Conservation (phyloP, 2,329 filamentous ascomycete genomes). For the Dactylellina leptospora region DNA sequence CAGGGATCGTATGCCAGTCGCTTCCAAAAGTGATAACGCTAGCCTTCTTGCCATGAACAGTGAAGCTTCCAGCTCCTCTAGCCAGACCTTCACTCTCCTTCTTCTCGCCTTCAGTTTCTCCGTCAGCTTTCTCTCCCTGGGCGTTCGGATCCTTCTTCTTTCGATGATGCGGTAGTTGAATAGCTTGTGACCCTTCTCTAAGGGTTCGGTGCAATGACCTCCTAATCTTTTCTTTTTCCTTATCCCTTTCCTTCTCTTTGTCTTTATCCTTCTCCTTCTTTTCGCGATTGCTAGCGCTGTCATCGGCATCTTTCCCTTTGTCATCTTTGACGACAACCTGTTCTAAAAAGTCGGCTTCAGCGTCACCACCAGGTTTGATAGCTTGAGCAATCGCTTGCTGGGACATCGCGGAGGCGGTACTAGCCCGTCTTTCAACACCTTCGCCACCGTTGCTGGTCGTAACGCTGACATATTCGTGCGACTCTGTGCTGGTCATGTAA, state of each 20-base stretch:
- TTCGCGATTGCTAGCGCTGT: conserved; percentile 59
- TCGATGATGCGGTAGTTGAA: conserved; percentile 71
- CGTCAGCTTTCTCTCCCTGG: conserved; percentile 73
- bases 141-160: conserved; percentile 65
- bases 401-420: conserved; percentile 38
- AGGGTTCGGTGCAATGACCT: conserved; percentile 89
- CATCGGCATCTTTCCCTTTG: conserved; percentile 59
- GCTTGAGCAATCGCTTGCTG: conserved; percentile 54
- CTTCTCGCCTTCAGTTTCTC: conserved; percentile 66
- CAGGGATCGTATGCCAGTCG: conserved; percentile 81
- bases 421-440: conserved; percentile 32
- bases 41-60: conserved; percentile 94
- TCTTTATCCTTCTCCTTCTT: conserved; percentile 56
- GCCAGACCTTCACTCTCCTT: conserved; percentile 73
- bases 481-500: conserved; percentile 48
- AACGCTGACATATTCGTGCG: conserved; percentile 42
- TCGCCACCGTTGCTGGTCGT: conserved; percentile 39
- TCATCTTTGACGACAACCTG: conserved; percentile 50
- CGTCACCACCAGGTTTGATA: conserved; percentile 52
- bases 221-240: conserved; percentile 69
- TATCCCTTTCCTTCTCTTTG: conserved; percentile 58
- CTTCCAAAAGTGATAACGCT: conserved; percentile 95
- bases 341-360: conserved; percentile 49
- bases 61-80: conserved; percentile 86
- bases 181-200: conserved; percentile 73